A percentile compares a stretch with the other conserved stretches of the same genome.
Conservation (phyloP, 495 filamentous ascomycete genomes). For the Podospora appendiculata region DNA sequence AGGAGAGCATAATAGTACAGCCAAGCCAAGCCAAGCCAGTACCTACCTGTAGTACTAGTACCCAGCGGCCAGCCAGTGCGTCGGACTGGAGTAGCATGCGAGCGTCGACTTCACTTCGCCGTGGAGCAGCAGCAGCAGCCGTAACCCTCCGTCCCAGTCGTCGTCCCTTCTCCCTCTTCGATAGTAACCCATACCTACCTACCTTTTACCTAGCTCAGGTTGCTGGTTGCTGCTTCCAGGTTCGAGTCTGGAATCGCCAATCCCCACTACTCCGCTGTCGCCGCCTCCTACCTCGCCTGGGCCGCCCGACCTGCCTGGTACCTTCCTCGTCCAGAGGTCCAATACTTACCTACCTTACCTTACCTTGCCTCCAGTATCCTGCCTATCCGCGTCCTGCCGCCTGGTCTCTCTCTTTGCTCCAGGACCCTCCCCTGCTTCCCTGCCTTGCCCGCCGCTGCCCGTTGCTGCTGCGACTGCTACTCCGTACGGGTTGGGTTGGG, state of each 20-base stretch:
- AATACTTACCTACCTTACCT: not conserved
- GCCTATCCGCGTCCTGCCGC: too few species aligned
- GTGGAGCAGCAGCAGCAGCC: constrained; percentile 2
- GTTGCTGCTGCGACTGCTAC: not conserved
- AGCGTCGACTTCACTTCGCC: constrained; percentile 13
- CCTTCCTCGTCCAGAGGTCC: not conserved
- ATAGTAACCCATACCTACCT: constrained; percentile 3
- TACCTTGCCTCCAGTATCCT: too few species aligned
- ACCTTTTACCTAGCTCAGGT: not conserved
- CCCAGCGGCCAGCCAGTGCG: too few species aligned
- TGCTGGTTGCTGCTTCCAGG: too few species aligned
- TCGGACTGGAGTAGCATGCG: constrained; percentile 14
- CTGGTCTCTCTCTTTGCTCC: too few species aligned
- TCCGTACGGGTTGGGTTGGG: not conserved
- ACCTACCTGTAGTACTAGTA: too few species aligned
- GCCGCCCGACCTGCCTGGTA: not conserved
- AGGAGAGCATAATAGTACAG: not conserved
- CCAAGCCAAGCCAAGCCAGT: too few species aligned
- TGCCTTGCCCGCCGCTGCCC: too few species aligned
- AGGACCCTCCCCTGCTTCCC: too few species aligned
- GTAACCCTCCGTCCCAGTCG: not conserved
- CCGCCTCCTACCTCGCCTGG: constrained; percentile 2
- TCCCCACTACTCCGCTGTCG: constrained; percentile 17
- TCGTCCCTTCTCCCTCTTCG: constrained; percentile 18
- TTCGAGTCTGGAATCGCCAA: constrained; percentile 7